A percentile compares a stretch with the other conserved stretches of the same genome.
These are phyloP conservation scores for Chenopodium suecicum DNA, from an alignment of 148 eudicot genomes.

Conservation along the genomic window DNA sequence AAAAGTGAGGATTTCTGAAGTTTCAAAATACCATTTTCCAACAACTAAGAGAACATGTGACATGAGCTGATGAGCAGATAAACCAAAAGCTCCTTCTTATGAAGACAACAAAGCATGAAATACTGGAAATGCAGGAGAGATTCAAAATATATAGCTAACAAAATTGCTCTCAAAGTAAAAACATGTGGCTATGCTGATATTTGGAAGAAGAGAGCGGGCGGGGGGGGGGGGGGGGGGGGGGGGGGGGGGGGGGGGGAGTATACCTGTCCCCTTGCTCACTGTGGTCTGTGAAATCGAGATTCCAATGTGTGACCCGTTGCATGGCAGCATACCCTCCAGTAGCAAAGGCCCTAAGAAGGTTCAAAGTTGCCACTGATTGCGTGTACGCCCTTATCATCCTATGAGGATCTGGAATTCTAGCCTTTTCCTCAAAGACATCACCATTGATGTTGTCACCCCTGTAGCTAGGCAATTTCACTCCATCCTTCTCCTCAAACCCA, in stretches of 20 bases:
- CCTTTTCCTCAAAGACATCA: slow-evolving; percentile 61
- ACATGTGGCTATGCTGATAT: neutral
- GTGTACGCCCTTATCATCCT: slow-evolving; percentile 71
- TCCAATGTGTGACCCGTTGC: slow-evolving; percentile 72
- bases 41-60: neutral
- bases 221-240: neutral
- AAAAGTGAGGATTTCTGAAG: neutral
- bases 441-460: slow-evolving; percentile 72
- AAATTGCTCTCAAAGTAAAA: neutral
- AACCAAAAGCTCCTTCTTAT: neutral
- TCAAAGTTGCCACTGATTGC: slow-evolving; percentile 69
- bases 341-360: slow-evolving; percentile 74
- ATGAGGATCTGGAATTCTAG: slow-evolving; percentile 64
- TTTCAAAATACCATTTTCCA: neutral
- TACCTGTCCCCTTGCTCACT: slow-evolving; percentile 78
- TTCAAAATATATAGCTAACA: neutral
- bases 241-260: neutral
- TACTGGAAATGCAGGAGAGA: neutral
- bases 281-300: slow-evolving; percentile 66
- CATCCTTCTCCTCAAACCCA: slow-evolving; percentile 65
- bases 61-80: neutral
- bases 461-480: slow-evolving; percentile 71
- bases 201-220: neutral
- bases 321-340: slow-evolving; percentile 85
- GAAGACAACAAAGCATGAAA: neutral